These are phyloP conservation scores for Fusarium phyllophilum DNA, from an alignment of 2,329 filamentous ascomycete species.

Conservation along the genomic window DNA sequence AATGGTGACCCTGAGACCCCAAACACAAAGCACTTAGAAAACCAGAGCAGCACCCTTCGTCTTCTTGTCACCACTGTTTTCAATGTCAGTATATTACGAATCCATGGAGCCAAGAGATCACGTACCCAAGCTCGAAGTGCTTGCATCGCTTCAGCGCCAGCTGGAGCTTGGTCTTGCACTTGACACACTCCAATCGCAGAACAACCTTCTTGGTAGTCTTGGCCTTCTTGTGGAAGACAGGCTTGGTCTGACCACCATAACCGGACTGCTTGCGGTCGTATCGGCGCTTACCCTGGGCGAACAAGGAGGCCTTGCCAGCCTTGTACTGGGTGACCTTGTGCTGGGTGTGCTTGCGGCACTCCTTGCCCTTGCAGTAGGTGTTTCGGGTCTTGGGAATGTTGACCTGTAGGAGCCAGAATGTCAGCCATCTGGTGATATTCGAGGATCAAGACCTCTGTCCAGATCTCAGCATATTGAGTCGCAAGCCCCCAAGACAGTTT, in stretches of 20 bases:
- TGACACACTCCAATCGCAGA: slow-evolving; percentile 95
- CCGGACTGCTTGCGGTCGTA: slow-evolving; percentile 99
- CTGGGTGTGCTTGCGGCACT: slow-evolving; percentile 91
- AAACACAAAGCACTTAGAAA: slow-evolving; percentile 80
- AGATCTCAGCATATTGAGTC: slow-evolving; percentile 13
- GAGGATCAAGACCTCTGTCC: slow-evolving; percentile 19
- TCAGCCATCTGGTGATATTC: slow-evolving; percentile 44
- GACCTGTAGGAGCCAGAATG: slow-evolving; percentile 68
- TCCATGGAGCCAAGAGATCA: slow-evolving; percentile 41
- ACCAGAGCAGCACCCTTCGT: slow-evolving; percentile 99
- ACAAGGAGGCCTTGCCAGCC: slow-evolving; percentile 94
- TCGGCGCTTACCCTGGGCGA: slow-evolving; percentile 99
- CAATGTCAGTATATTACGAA: slow-evolving; percentile 53
- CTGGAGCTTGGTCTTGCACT: slow-evolving; percentile 98
- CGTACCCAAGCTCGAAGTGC: slow-evolving; percentile 99
- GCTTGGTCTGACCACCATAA: slow-evolving; percentile 99
- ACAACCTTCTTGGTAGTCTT: slow-evolving; percentile 99
- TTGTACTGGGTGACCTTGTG: slow-evolving; percentile 98
- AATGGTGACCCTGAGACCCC: slow-evolving; percentile 51
- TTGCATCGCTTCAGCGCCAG: slow-evolving; percentile 99
- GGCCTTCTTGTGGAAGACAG: slow-evolving; percentile 99
- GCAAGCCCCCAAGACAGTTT: slow-evolving; percentile 38
- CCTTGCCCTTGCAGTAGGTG: slow-evolving; percentile 97
- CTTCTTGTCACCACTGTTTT: slow-evolving; percentile 98
- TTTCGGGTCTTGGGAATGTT: slow-evolving; percentile 98